Conservation (phyloP, 768 basidiomycete genomes). For the Boletales sp. region DNA sequence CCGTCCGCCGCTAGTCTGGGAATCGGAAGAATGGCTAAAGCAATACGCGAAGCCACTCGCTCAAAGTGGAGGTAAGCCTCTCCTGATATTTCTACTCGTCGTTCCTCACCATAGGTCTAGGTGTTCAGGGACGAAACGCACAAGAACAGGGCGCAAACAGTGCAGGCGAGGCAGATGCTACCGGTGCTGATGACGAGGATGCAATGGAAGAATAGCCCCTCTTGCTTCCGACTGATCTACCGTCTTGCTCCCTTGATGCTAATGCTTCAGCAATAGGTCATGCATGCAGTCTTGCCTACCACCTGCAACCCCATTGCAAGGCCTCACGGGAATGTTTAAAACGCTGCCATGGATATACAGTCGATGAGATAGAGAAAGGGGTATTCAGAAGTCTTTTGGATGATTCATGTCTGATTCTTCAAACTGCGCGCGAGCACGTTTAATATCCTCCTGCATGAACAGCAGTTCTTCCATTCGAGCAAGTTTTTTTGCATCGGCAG, state of each 20-base stretch:
- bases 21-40: conserved; percentile 90
- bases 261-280: not conserved
- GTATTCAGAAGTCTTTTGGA: conserved; percentile 42
- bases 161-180: conserved; percentile 28
- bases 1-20: conserved; percentile 67
- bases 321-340: not conserved
- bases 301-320: not conserved
- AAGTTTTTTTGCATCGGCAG: conserved; percentile 89
- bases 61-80: conserved; percentile 61
- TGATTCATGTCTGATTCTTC: conserved; percentile 50
- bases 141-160: conserved; percentile 11
- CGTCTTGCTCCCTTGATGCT: not conserved
- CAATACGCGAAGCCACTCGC: conserved; percentile 76
- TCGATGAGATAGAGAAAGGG: not conserved
- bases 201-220: conserved; percentile 63
- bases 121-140: conserved; percentile 52
- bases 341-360: not conserved
- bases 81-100: conserved; percentile 1
- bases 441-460: conserved; percentile 94
- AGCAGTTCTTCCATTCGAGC: conserved; percentile 89
- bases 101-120: conserved; percentile 26
- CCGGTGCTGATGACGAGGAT: conserved; percentile 39
- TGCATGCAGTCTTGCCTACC: not conserved
- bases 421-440: conserved; percentile 80
- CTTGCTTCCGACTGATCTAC: not conserved